Conservation (phyloP, 805 yeast genomes). For the Peterozyma toletana region DNA sequence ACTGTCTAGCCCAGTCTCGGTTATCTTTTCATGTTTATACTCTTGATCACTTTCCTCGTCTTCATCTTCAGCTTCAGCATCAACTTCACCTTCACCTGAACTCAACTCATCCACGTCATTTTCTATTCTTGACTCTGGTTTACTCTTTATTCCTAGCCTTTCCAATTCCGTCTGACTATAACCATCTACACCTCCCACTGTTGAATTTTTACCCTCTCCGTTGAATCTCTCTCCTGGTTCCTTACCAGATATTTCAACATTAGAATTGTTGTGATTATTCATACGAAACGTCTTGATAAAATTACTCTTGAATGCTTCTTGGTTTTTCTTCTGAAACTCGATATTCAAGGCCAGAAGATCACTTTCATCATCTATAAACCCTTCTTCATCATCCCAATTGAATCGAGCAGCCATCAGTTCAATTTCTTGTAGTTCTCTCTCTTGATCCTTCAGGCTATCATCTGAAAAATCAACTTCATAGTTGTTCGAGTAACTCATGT, state of each 20-base stretch:
- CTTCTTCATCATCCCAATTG: neutral
- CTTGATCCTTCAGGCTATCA: neutral
- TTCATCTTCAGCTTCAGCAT: constrained; percentile 1
- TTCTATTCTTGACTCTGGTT: neutral
- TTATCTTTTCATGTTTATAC: neutral
- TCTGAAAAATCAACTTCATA: neutral
- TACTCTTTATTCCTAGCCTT: too few species aligned
- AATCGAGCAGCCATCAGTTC: neutral
- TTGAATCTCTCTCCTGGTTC: neutral
- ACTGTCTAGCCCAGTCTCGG: neutral
- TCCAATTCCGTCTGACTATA: neutral
- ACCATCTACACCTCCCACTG: neutral
- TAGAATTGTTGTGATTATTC: neutral
- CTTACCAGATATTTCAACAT: neutral
- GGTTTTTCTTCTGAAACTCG: neutral
- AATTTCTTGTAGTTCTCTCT: neutral
- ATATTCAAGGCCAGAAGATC: neutral
- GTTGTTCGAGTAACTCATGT: too few species aligned
- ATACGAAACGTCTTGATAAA: neutral
- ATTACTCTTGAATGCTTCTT: neutral
- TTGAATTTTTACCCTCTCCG: neutral
- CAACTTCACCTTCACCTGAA: neutral
- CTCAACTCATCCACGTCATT: neutral
- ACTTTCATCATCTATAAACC: neutral
- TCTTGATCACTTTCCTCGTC: constrained; percentile 1